Base-by-base conservation (phyloP, 768 basidiomycete genomes). In the Dentipellis sp. region DNA sequence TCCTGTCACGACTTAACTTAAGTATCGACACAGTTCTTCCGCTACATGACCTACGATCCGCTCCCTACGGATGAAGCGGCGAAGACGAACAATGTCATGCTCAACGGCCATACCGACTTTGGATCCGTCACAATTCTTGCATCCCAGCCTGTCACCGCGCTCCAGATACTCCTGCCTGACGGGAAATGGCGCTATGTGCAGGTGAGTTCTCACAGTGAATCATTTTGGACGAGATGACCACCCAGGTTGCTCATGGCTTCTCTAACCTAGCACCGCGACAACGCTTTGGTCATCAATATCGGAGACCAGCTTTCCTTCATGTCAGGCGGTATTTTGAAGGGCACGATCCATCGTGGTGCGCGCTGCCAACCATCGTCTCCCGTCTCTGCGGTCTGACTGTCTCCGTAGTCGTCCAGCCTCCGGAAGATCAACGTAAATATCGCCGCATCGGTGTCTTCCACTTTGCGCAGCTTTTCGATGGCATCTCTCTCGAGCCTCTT, bases 31-130 rank as follows among this genome's bases (percentile, higher is more conserved):
- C 6, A 70, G 69, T 56, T 68, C n/a, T 50, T 69, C 11, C 63
- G 70, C n/a, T 71, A 71, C 49, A 71, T 71, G 70, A 66, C 70
- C 7, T 71, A 69, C 62, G 67, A 70, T 54, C 69, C 69, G 34
- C 62, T 70, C 11, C 69, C 67, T 0, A 50, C 61, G 2, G 64
- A 65, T 35, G 70, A 71, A 49, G 59, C 63, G 11, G 35, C 52
- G 3, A 69, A 63, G 55, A 71, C 69, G 4, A 71, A 71, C 52
- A 66, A 66, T 7, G 70, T 71, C 52, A 71, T 71, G 69, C 56
- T 71, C 39, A 68, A 69, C 52, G 69, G 69, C 6, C 70, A 71
- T 57, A 70, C 70, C 29, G 69, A 54, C 40, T 54, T 54, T 29
- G 69, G 68, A 53, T 65, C 65, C 45, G 66, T 71, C 47, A 68